Percentiles rank a stretch among this genome's conserved stretches.
Evolutionary conservation across 805 yeast species (phyloP).

Genomic region (Blastobotrys mokoenaii): DNA sequence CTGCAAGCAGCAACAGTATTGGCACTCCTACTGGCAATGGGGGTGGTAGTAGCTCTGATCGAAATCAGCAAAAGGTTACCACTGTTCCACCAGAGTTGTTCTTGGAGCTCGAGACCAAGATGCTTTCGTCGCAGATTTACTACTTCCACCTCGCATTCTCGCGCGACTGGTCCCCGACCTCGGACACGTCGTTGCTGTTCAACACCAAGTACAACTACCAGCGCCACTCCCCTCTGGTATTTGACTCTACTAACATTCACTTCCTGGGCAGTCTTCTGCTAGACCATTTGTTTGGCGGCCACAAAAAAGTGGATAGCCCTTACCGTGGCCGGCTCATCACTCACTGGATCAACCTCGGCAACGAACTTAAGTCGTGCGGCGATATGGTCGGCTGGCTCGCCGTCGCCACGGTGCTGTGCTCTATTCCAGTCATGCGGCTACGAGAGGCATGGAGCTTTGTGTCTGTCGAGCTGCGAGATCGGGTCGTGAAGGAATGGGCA

Average conservation of each 20-base stretch:
- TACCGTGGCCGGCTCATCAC: constrained; percentile 55
- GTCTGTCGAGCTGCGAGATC: constrained; percentile 46
- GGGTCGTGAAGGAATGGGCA: constrained; percentile 78
- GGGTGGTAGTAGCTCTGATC: neutral
- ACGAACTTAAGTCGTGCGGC: constrained; percentile 66
- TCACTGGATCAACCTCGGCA: constrained; percentile 83
- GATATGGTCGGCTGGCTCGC: constrained; percentile 95
- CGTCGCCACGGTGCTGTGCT: constrained; percentile 72
- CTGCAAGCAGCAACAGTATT: neutral
- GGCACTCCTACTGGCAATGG: neutral
- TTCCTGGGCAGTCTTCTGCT: constrained; percentile 65
- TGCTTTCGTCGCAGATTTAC: constrained; percentile 56
- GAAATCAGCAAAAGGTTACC: neutral
- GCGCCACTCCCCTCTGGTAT: constrained; percentile 65
- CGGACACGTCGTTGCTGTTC: constrained; percentile 68
- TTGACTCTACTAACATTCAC: constrained; percentile 65
- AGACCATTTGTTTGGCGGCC: constrained; percentile 53
- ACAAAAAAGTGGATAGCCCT: constrained; percentile 26
- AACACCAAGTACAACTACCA: constrained; percentile 36
- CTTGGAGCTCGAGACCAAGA: constrained; percentile 43
- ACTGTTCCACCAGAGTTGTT: constrained; percentile 38
- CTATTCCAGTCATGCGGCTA: constrained; percentile 72
- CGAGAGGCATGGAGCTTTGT: constrained; percentile 68
- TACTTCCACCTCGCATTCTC: constrained; percentile 59
- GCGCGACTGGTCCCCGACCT: constrained; percentile 66